Evolutionary conservation across 2,329 filamentous ascomycete genomes (phyloP), one percentile per base, ranked within the genome.

Genomic region (Penicillium sp.): DNA sequence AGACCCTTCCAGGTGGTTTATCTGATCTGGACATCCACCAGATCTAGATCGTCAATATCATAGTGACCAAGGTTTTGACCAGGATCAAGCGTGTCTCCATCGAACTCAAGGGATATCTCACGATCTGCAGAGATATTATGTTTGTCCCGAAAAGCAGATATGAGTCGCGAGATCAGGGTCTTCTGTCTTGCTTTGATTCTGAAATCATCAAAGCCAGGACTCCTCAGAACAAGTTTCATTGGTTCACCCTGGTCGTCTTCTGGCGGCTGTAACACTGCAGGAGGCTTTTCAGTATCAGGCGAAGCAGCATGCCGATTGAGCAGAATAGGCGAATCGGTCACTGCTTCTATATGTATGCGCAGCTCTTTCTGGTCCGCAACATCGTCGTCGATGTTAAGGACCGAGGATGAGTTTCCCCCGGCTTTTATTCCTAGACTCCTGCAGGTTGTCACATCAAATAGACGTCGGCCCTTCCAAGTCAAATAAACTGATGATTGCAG

Each of bases 361-460:
- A 78, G 73, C 11, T 79, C 78, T 23, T 81, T 79, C 26, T 81
- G 79, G 3, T 78, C 71, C 49, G 68, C 61, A 1, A 81, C 79
- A 19, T 78, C 77, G 5, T 79, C 71, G 19, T 67, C 63, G 62
- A 49, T 68, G 67, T 38, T 70, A 51, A 72, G 62, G 16, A 14
- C 75, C 5, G 43, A 29, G 11, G 64, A 35, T 63, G 69, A 74
- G 29, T 73, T 66, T 2, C 65, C 62, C 49, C 79, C 75, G 3
- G 79, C 65, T 27, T 75, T 74, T 42, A 94, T 81, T 7, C 86
- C 85, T 7, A 96, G 75, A 44, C 82, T 85, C 49, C 80, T 79
- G 55, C 90, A 86, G 1, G 87, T 92, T 5, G 89, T 90, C n/a
- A 83, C 81, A 60, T 89, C 84, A 68, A 88, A 96, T 3, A 96